Conservation (phyloP, 2,329 filamentous ascomycete genomes). For the Fusarium robinianum region DNA sequence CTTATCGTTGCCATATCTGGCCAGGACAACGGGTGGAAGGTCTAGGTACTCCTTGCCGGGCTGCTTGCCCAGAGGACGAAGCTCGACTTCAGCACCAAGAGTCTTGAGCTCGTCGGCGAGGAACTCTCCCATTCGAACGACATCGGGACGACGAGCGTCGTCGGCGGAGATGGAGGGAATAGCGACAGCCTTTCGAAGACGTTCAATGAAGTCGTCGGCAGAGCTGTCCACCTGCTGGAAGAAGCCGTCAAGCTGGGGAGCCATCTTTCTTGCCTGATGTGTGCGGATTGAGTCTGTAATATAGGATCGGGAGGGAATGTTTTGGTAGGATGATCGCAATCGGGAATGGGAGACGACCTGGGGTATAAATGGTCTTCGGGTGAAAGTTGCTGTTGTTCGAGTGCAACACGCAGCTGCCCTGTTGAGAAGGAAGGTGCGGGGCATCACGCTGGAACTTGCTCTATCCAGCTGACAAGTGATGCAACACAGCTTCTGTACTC, state of each 20-base stretch:
- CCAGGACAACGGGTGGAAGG: constrained; percentile 89
- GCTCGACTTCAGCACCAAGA: constrained; percentile 85
- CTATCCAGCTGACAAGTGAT: constrained; percentile 33
- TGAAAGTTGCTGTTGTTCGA: constrained; percentile 27
- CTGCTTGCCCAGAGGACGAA: constrained; percentile 87
- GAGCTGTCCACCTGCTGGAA: constrained; percentile 89
- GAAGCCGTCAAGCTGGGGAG: constrained; percentile 85
- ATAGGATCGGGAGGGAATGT: constrained; percentile 47
- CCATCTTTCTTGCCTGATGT: constrained; percentile 77
- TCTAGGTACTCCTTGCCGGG: constrained; percentile 88
- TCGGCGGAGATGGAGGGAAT: constrained; percentile 96
- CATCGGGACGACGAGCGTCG: constrained; percentile 84
- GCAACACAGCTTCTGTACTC: constrained; percentile 24
- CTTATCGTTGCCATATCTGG: constrained; percentile 88
- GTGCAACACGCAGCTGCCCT: constrained; percentile 36
- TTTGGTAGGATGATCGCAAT: constrained; percentile 15
- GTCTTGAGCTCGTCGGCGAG: constrained; percentile 80
- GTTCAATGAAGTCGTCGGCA: constrained; percentile 82
- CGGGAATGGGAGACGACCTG: constrained; percentile 27
- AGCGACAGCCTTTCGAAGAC: constrained; percentile 87
- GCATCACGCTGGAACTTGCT: constrained; percentile 46
- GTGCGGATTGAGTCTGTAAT: constrained; percentile 57
- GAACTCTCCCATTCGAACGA: constrained; percentile 94
- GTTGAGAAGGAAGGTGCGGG: constrained; percentile 50
- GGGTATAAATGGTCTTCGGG: constrained; percentile 34